phyloP scores from a whole-genome alignment of 75 land plant species.

The Cunninghamia lanceolata region DNA sequence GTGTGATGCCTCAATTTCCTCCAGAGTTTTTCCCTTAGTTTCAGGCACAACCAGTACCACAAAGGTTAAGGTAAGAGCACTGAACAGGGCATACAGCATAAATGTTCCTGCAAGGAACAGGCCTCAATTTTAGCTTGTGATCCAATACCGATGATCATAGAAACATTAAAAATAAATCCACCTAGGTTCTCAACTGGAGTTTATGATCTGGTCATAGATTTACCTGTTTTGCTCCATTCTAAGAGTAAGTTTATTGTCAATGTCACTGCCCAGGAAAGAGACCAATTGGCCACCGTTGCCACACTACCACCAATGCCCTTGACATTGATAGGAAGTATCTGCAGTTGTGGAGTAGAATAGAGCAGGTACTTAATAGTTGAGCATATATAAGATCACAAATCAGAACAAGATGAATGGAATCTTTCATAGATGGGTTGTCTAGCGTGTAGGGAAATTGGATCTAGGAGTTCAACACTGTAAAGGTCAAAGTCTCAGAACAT shows the following conservation, averaged over 20 bases:
- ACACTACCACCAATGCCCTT: conserved; percentile 86
- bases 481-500: neutral
- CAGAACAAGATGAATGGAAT: neutral
- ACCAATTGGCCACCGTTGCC: conserved; percentile 80
- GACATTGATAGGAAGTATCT: conserved; percentile 81
- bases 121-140: neutral
- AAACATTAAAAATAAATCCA: neutral
- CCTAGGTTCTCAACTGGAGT: neutral
- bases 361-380: neutral
- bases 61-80: conserved; percentile 14
- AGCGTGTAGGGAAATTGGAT: neutral
- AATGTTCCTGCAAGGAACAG: conserved; percentile 18
- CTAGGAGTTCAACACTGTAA: neutral
- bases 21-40: conserved; percentile 23
- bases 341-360: conserved; percentile 3
- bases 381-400: neutral
- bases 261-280: conserved; percentile 53
- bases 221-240: conserved; percentile 74
- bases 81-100: conserved; percentile 7
- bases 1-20: conserved; percentile 17
- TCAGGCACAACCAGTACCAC: conserved; percentile 14
- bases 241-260: conserved; percentile 69
- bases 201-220: neutral
- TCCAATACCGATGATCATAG: neutral
- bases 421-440: neutral